Evolutionary conservation across 2,329 filamentous ascomycete genomes (phyloP), one percentile per base, ranked within the genome.

Genomic region (Aspergillus sergii): DNA sequence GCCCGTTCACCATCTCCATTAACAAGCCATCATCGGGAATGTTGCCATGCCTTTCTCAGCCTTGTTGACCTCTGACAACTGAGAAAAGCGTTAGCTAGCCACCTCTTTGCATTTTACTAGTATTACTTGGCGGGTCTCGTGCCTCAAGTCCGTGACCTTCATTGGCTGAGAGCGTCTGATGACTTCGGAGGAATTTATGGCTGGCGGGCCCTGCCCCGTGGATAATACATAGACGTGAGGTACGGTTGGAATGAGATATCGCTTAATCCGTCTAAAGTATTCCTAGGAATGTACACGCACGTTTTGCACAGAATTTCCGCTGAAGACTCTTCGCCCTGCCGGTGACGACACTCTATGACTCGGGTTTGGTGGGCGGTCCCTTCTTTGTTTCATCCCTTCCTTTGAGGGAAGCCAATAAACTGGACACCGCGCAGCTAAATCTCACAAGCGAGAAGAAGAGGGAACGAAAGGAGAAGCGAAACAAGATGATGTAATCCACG

Each of bases 151-250:
- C 21, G n/a, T 56, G 59, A 39, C 41, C 41, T 57, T 55, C 12
- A 60, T 60, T 60, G 51, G 59, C 39, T 32, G 30, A 45, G 10
- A 26, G 11, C 51, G 53, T 57, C 57, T 55, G 61, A 60, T 63
- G 61, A 59, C 57, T 56, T 60, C 51, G 57, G 57, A 55, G 36
- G n/a, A 41, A 30, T 51, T 26, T 14, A 39, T 55, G 51, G 21
- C 32, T 55, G 32, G 39, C n/a, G 32, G 32, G 48, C n/a, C 26
- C n/a, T 51, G 28, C 28, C 28, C 23, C 48, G 26, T 51, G 26
- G 16, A 32, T 51, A 21, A 14, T 11, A 53, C 16, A 30, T 26
- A 30, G 26, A 21, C 21, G 28, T 7, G 23, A 55, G 50, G 21
- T 30, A 54, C 23, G 21, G 23, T 46, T 45, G 39, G 50, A 32